Conservation (phyloP, 2,329 filamentous ascomycete genomes). For the Arthrobotrys megalospora region DNA sequence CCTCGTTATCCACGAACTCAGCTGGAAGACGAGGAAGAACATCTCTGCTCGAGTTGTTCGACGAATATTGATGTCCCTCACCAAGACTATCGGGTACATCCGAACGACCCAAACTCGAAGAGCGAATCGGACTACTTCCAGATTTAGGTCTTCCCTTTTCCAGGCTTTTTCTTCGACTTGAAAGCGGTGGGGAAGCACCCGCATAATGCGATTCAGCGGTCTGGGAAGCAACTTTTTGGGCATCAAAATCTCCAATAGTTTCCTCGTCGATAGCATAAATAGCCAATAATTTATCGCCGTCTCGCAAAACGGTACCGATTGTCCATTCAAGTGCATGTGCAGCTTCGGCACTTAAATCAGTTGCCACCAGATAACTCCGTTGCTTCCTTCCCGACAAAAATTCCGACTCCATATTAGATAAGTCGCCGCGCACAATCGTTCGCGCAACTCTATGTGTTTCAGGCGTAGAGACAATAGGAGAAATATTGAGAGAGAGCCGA, state of each 20-base stretch:
- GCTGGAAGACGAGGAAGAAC: constrained; percentile 23
- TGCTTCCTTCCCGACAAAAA: constrained; percentile 84
- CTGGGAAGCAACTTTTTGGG: constrained; percentile 63
- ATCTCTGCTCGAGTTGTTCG: constrained; percentile 48
- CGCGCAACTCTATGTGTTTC: constrained; percentile 86
- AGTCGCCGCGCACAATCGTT: constrained; percentile 92
- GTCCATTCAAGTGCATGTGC: constrained; percentile 98
- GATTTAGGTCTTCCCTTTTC: constrained; percentile 38
- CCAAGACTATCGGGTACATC: constrained; percentile 38
- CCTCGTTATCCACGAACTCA: constrained; percentile 57
- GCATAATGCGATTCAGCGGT: constrained; percentile 74
- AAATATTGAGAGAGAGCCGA: constrained; percentile 84
- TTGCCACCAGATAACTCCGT: constrained; percentile 94
- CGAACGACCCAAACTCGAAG: constrained; percentile 37
- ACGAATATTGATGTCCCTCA: constrained; percentile 29
- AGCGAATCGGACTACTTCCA: constrained; percentile 37
- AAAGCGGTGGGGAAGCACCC: constrained; percentile 71
- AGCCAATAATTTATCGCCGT: constrained; percentile 92
- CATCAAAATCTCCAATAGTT: constrained; percentile 69
- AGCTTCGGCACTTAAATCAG: constrained; percentile 92
- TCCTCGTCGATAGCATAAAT: constrained; percentile 97
- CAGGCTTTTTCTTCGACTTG: constrained; percentile 60
- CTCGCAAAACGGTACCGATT: constrained; percentile 91
- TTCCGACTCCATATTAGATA: constrained; percentile 80
- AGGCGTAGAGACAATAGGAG: constrained; percentile 81